phyloP scores from a whole-genome alignment of 345 rosid species.

The Geranium brycei region DNA sequence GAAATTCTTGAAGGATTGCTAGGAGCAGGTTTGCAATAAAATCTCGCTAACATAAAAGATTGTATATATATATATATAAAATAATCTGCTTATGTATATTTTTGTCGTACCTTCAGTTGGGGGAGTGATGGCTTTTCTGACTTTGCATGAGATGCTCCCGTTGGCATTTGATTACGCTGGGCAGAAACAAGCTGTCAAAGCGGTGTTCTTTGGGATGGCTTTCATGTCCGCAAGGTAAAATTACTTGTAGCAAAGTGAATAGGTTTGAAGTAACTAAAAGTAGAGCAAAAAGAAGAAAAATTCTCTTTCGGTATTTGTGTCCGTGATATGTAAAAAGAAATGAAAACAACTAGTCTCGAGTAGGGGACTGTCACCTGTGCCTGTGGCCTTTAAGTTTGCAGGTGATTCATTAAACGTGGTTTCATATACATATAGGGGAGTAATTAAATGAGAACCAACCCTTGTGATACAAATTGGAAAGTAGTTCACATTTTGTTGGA shows the following conservation, averaged over 20 bases:
- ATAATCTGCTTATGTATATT: background rate
- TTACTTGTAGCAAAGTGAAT: background rate
- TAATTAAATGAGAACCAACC: too few relatives aligned
- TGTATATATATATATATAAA: conserved; percentile 1
- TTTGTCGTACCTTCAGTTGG: conserved; percentile 50
- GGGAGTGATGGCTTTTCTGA: conserved; percentile 97
- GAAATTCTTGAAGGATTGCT: conserved; percentile 91
- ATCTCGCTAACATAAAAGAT: background rate
- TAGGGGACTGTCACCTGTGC: background rate
- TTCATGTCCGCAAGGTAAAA: conserved; percentile 96
- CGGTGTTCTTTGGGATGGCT: conserved; percentile 94
- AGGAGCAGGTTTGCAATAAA: conserved; percentile 54
- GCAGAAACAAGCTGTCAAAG: conserved; percentile 94
- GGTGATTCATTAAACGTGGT: too few relatives aligned
- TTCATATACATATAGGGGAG: too few relatives aligned
- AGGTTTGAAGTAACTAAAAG: background rate
- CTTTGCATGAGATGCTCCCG: conserved; percentile 96
- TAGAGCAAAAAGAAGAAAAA: background rate
- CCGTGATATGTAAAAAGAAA: too few relatives aligned
- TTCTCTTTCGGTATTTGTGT: too few relatives aligned
- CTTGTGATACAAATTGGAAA: too few relatives aligned
- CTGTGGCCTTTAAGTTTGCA: background rate
- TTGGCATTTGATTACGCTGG: conserved; percentile 98
- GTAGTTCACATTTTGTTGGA: too few relatives aligned
- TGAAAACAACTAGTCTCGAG: background rate